A percentile compares a stretch with the other conserved stretches of the same genome.
Evolutionary conservation across 495 filamentous ascomycete genomes (phyloP).

Genomic region (Aspergillus kassunensis): DNA sequence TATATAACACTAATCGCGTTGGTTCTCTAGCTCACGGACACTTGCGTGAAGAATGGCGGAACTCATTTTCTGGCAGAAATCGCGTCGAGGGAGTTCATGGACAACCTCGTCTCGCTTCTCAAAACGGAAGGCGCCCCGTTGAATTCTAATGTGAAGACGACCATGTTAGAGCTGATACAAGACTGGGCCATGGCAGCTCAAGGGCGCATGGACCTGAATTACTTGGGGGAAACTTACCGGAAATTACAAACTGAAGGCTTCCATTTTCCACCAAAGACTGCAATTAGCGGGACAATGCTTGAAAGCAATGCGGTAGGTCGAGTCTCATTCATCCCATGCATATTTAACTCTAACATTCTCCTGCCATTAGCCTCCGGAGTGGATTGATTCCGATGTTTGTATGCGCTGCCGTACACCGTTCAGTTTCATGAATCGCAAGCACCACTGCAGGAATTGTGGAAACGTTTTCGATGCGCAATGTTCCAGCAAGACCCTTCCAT

Average conservation of each 20-base stretch:
- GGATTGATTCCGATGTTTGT: constrained; percentile 96
- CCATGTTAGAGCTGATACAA: constrained; percentile 90
- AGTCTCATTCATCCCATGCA: neutral
- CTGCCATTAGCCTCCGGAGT: constrained; percentile 76
- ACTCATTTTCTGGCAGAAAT: constrained; percentile 95
- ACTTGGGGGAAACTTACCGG: constrained; percentile 82
- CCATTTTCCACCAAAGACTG: constrained; percentile 82
- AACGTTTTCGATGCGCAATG: constrained; percentile 95
- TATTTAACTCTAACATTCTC: neutral
- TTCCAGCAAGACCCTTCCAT: constrained; percentile 79
- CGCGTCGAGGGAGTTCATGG: constrained; percentile 96
- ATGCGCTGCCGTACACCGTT: constrained; percentile 96
- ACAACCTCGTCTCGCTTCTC: constrained; percentile 85
- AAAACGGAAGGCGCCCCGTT: constrained; percentile 73
- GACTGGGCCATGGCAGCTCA: constrained; percentile 89
- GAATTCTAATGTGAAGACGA: constrained; percentile 79
- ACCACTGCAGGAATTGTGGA: constrained; percentile 96
- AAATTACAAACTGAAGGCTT: constrained; percentile 80
- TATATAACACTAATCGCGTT: constrained; percentile 7
- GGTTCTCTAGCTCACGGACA: constrained; percentile 75
- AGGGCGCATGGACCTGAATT: constrained; percentile 75
- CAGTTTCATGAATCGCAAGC: constrained; percentile 96
- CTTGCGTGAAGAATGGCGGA: constrained; percentile 97
- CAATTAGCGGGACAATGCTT: constrained; percentile 88
- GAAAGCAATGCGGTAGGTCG: constrained; percentile 88